Base-by-base conservation (phyloP, 495 filamentous ascomycete genomes). In the Hyaloscypha variabilis region DNA sequence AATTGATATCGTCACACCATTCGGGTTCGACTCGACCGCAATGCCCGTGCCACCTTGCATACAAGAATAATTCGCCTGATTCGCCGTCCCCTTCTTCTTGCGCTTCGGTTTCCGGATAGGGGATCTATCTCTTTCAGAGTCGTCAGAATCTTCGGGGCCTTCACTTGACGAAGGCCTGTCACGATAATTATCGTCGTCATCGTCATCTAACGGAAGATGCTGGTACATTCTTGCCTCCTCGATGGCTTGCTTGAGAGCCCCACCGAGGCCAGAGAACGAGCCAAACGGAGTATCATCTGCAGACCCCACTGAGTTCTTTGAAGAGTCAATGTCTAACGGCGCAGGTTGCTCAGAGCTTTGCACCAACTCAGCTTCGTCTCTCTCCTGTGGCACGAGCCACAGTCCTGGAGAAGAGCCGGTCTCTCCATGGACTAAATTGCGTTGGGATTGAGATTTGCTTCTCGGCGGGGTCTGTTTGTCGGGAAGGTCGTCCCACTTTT, bases 1-100 rank as follows among this genome's bases (percentile, higher is more conserved):
- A n/a, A 94, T 75, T 30, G 88, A 83, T 60, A 96, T 94, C 0
- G 92, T 96, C 11, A 83, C 77, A 2, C 77, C 77, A 71, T 98
- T 98, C 0, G 92, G 91, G 49, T 72, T 73, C 52, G 75, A 74
- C 10, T 64, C 54, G 1, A 60, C 17, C 8, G 55, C 49, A 19
- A 53, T 13, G 0, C 68, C 69, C 24, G 71, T 73, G 6, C 71
- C 71, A 25, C 70, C 70, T 51, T 85, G 79, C 89, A 93, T 91
- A 74, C 90, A 92, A 55, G 82, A 79, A 72, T 91, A 92, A 1
- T 76, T 83, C 55, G 80, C 74, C 66, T 87, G 81, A 10, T 66
- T 60, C 26, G 54, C 55, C 10, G 56, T 23, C 53, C 58, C 23
- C 60, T 71, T 67, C 36, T 50, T 42, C n/a, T 17, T 69, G 29